Conservation (phyloP, 441 rosid species). For the Populus tomentosa region DNA sequence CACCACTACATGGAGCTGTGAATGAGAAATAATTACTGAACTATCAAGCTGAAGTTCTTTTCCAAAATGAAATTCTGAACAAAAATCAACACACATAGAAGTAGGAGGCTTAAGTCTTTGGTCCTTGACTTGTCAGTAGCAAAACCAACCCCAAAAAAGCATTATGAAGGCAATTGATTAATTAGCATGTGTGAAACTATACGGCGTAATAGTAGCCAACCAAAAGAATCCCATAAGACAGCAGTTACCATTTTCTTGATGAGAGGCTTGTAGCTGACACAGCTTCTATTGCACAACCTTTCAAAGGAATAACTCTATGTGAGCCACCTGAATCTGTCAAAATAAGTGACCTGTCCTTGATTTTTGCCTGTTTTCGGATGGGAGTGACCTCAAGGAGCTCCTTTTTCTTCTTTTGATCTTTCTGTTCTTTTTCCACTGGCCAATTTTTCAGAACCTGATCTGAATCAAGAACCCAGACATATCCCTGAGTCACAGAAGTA, state of each 20-base stretch:
- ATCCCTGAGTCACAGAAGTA: conserved; percentile 46
- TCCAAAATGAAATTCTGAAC: neutral
- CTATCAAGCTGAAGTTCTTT: neutral
- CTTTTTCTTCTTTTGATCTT: conserved; percentile 59
- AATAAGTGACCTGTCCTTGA: conserved; percentile 51
- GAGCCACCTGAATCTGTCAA: conserved; percentile 54
- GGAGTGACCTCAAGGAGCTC: conserved; percentile 64
- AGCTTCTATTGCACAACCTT: conserved; percentile 62
- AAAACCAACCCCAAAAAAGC: neutral
- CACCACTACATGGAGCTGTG: neutral
- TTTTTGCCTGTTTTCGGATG: conserved; percentile 43
- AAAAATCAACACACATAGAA: neutral
- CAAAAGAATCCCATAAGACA: neutral
- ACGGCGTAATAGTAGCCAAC: neutral
- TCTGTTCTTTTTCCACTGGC: neutral
- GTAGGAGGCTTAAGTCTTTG: neutral
- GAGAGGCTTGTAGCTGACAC: conserved; percentile 70
- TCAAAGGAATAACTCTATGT: conserved; percentile 35
- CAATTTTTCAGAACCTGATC: conserved; percentile 48
- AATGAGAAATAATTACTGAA: neutral
- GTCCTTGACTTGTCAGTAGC: neutral
- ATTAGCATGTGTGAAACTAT: no score
- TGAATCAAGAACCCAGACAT: conserved; percentile 72
- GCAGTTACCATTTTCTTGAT: conserved; percentile 74
- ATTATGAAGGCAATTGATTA: neutral